phyloP scores from a whole-genome alignment of 768 basidiomycete species.

The Lentinula guzmanii region DNA sequence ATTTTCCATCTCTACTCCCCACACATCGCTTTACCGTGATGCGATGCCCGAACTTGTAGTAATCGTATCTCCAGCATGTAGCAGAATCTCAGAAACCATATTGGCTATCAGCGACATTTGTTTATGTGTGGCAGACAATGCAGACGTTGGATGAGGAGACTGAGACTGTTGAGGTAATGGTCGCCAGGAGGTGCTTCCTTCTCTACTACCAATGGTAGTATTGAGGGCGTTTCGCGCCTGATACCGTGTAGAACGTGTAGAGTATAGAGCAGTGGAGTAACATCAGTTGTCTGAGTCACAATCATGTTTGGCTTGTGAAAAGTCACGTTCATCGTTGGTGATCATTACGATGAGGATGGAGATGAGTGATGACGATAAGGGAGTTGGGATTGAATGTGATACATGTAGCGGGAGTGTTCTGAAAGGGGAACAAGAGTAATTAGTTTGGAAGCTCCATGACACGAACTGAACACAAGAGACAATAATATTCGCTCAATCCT shows the following conservation, averaged over 20 bases:
- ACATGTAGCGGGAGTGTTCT: conserved; percentile 68
- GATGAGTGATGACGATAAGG: not conserved
- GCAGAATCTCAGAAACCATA: not conserved
- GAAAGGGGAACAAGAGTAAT: not conserved
- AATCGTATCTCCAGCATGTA: not conserved
- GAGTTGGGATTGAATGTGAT: conserved; percentile 34
- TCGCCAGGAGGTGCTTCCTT: not conserved
- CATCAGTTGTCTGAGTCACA: not conserved
- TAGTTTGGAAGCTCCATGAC: not conserved
- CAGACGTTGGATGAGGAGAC: not conserved
- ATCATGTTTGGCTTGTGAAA: not conserved
- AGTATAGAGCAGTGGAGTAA: not conserved
- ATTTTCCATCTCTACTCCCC: not conserved
- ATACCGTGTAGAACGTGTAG: not conserved
- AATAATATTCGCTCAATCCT: too few relatives aligned
- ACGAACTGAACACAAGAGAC: not conserved
- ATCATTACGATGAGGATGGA: not conserved
- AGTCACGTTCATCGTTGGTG: not conserved
- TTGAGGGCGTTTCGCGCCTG: not conserved
- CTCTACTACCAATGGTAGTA: not conserved
- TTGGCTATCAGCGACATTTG: too few relatives aligned
- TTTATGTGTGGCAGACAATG: not conserved
- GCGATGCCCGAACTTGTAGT: not conserved
- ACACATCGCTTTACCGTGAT: not conserved
- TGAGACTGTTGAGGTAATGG: not conserved